Conservation (phyloP, 2,329 filamentous ascomycete genomes). For the Xylaria multiplex region DNA sequence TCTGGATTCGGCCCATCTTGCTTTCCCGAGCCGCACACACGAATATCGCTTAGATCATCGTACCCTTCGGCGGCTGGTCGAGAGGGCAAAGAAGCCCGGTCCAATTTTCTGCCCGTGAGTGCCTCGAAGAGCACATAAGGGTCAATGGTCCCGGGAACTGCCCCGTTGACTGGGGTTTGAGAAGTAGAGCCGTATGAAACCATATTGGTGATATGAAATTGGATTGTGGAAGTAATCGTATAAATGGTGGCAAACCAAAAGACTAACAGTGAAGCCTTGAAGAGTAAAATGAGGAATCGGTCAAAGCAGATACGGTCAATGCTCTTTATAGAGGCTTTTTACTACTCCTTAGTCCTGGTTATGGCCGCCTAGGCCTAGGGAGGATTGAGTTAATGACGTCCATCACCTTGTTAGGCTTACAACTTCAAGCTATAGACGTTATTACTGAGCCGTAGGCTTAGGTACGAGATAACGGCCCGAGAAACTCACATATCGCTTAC, state of each 20-base stretch:
- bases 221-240: background rate
- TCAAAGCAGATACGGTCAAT: background rate
- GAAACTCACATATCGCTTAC: background rate
- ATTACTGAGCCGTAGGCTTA: slow-evolving; percentile 24
- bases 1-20: slow-evolving; percentile 49
- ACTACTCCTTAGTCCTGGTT: background rate
- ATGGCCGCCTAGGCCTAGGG: background rate
- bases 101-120: slow-evolving; percentile 51
- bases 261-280: slow-evolving; percentile 1
- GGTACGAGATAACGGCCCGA: slow-evolving; percentile 6
- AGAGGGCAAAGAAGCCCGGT: slow-evolving; percentile 41
- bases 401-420: slow-evolving; percentile 10
- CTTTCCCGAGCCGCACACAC: slow-evolving; percentile 35
- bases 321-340: slow-evolving; percentile 23
- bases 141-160: slow-evolving; percentile 45
- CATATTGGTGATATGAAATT: slow-evolving; percentile 36
- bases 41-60: slow-evolving; percentile 49
- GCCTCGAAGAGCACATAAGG: slow-evolving; percentile 53
- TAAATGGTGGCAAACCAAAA: background rate
- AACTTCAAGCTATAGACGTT: background rate
- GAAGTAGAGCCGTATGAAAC: slow-evolving; percentile 38
- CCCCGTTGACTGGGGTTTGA: slow-evolving; percentile 31
- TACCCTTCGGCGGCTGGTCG: slow-evolving; percentile 49
- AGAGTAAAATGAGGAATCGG: background rate
- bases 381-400: background rate